Evolutionary conservation across 345 rosid species (phyloP), one percentile per base, ranked within the genome.

Genomic region (Boechera stricta): DNA sequence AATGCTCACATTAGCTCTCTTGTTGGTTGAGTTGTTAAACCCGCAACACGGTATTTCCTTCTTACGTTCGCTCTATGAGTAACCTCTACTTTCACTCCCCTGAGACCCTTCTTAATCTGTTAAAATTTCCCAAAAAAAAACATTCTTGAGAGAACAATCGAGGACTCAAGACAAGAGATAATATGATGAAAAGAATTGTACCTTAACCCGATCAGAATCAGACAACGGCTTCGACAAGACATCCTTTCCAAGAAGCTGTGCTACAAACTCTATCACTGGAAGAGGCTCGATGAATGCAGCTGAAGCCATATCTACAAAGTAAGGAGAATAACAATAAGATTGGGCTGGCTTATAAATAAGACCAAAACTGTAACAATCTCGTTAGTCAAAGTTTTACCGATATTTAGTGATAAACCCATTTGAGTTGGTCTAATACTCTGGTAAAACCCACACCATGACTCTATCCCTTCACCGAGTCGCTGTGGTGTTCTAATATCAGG

Each of bases 1-100:
- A 7, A 5, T 65, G 74, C 93, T 83, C 66, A 94, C 99, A 90
- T 87, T 8, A 96, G 87, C 58, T 96, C 99, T 82, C 99, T 87
- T 11, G 99, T 96, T 51, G 98, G 98, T 67, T 96, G 98, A 78
- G 96, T 83, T 32, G 98, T 96, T 82, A 96, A 88, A 63, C 99
- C 99, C 1, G 99, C 86, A 78, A 96, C 98, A n/a, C 99, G 98
- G 64, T 96, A 96, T 72, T 96, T 96, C 57, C 99, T 90, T 62
- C 99, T 81, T 28, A 93, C 92, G 31, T 84, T 91, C 28, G 93
- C 95, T 79, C 98, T 77, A 51, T 96, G 99, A 1, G 98, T 96
- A 18, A 96, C 99, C 84, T 96, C 99, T 48, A 96, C 99, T 85
- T 96, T 96, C 54, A 96, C 97, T 60, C 99, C 99, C 70, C 99